A percentile compares a stretch with the other conserved stretches of the same genome.
Evolutionary conservation across 805 yeast species (phyloP).

Genomic region (Dipodascus geniculatus): DNA sequence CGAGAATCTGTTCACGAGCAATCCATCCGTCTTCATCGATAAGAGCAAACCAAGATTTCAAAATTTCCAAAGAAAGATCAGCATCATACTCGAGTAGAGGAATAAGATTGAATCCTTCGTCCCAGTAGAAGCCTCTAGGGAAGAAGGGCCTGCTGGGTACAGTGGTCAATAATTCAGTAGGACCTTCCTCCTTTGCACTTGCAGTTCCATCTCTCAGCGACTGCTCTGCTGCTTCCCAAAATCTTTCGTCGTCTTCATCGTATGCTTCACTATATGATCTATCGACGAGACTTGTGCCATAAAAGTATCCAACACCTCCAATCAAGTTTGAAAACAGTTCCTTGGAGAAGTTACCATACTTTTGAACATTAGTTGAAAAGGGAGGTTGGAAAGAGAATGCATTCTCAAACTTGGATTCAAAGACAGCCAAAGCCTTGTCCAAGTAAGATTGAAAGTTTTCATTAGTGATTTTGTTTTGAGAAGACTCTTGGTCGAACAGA

Average conservation of each 20-base stretch:
- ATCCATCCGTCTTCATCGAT: constrained; percentile 94
- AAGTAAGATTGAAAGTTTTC: constrained; percentile 19
- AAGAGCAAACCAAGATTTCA: constrained; percentile 76
- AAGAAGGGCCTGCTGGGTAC: constrained; percentile 91
- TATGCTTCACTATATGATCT: constrained; percentile 56
- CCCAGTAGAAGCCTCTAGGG: constrained; percentile 98
- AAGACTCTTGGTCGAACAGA: constrained; percentile 38
- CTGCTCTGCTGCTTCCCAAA: constrained; percentile 25
- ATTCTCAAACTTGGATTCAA: constrained; percentile 42
- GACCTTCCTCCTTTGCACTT: constrained; percentile 56
- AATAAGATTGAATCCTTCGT: constrained; percentile 89
- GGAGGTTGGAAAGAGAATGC: constrained; percentile 45
- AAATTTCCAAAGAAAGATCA: constrained; percentile 66
- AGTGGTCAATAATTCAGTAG: constrained; percentile 61
- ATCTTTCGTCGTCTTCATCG: constrained; percentile 46
- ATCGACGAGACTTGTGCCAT: constrained; percentile 78
- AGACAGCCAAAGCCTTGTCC: constrained; percentile 23
- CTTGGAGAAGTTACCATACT: constrained; percentile 49
- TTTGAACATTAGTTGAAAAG: constrained; percentile 25
- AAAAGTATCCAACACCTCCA: constrained; percentile 84
- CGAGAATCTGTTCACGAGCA: constrained; percentile 89
- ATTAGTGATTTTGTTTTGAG: constrained; percentile 24
- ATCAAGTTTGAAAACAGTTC: constrained; percentile 70
- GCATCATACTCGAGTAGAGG: constrained; percentile 76
- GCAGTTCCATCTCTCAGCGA: constrained; percentile 7